Evolutionary conservation across 2,329 filamentous ascomycete species (phyloP), one percentile per base, ranked within the genome.

Genomic region (Aspergillus glaucus): DNA sequence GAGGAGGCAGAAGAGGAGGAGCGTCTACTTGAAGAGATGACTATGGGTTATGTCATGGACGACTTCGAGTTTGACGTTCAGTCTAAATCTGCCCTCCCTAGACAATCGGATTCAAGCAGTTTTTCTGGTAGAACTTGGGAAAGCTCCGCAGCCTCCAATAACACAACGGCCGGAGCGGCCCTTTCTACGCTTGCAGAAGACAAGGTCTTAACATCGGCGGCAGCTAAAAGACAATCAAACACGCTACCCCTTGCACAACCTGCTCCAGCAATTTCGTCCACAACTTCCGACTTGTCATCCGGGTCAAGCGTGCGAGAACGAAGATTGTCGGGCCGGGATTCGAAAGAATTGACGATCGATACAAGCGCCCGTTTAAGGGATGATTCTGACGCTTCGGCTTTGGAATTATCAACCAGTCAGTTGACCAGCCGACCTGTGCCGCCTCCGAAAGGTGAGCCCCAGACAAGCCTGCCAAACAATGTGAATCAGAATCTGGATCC

Each of bases 271-370:
- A 76, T n/a, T 17, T 22, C 21, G 15, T 22, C 44, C 30, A 39
- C 12, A 26, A 14, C 7, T 12, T 21, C 51, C 7, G 51, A 52
- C 21, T 34, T 48, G 12, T 17, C 46, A 8, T 44, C 46, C 41
- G 46, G 66, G 19, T 68, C 67, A 49, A 77, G 82, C 37, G 87
- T 94, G 45, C 80, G 88, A 46, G 88, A 79, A 58, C 80, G 91
- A 51, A 81, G 91, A 53, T 72, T 95, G 28, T 95, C 91, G 3
- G 87, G 86, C 6, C 85, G 88, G 58, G 88, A 88, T 59, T 74
- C 80, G 12, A 91, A 87, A 64, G 87, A 91, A 61, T 75, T 97
- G 45, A 95, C 90, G 70, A 96, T 97, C 48, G 88, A 96, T 67
- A 96, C 90, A 9, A 72, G 70, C 65, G 45, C 67, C 55, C 63